Evolutionary conservation across 495 filamentous ascomycete genomes (phyloP).

Genomic region (Penicillium fimorum): DNA sequence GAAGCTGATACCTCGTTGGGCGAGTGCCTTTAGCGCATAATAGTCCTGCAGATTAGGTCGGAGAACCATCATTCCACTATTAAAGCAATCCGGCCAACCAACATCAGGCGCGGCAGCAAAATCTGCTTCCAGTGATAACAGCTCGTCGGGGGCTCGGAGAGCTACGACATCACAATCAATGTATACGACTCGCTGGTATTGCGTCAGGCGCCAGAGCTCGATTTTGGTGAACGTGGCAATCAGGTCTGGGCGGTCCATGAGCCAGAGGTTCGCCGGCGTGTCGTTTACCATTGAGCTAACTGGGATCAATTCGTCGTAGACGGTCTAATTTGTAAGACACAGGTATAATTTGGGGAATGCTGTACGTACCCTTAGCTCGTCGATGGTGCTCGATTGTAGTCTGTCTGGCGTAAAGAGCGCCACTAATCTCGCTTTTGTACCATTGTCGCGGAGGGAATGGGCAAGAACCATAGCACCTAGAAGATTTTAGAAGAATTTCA

Average conservation of each 20-base stretch:
- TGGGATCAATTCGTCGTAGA: constrained; percentile 88
- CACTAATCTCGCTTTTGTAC: constrained; percentile 81
- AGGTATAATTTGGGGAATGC: not conserved
- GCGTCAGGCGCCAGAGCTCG: constrained; percentile 85
- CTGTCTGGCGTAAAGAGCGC: constrained; percentile 77
- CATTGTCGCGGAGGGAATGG: constrained; percentile 90
- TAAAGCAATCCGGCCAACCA: constrained; percentile 98
- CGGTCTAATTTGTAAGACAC: constrained; percentile 49
- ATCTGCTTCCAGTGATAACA: constrained; percentile 70
- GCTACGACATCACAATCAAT: constrained; percentile 89
- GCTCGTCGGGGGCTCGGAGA: constrained; percentile 84
- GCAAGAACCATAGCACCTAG: constrained; percentile 88
- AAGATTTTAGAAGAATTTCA: constrained; percentile 10
- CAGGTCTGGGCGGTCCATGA: constrained; percentile 90
- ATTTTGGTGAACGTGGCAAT: constrained; percentile 95
- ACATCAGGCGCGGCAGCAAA: constrained; percentile 95
- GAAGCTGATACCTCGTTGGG: constrained; percentile 84
- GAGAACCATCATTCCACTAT: constrained; percentile 91
- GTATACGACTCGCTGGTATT: constrained; percentile 89
- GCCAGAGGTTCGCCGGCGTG: constrained; percentile 75
- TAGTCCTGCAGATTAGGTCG: constrained; percentile 86
- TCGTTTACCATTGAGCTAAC: constrained; percentile 74
- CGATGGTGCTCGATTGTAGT: constrained; percentile 67
- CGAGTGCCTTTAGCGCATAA: constrained; percentile 77
- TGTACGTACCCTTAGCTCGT: constrained; percentile 67